These are phyloP conservation scores for Avena insularis DNA, from an alignment of 176 grass and related monocot species.

Conservation along the genomic window DNA sequence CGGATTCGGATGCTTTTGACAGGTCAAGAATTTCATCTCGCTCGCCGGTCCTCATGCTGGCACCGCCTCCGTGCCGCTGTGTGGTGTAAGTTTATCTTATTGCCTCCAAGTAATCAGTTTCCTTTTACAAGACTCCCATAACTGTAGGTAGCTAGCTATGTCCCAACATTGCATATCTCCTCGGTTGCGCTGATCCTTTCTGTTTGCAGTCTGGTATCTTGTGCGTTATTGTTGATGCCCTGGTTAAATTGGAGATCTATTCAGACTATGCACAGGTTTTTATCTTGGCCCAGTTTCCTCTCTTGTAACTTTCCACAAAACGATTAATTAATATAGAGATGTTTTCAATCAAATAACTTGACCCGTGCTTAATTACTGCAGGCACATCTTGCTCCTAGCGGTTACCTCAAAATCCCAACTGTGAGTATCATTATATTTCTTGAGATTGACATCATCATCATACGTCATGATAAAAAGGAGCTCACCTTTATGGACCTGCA, in stretches of 20 bases:
- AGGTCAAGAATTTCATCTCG: constrained; percentile 97
- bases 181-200: constrained; percentile 12
- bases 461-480: background rate
- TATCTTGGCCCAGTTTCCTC: constrained; percentile 15
- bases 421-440: constrained; percentile 58
- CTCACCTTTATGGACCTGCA: background rate
- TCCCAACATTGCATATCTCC: background rate
- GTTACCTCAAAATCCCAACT: constrained; percentile 96
- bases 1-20: background rate
- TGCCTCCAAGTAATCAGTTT: constrained; percentile 5
- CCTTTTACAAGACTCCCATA: no score
- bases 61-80: constrained; percentile 91
- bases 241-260: constrained; percentile 90
- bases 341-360: constrained; percentile 38
- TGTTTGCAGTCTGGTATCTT: constrained; percentile 62
- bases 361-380: constrained; percentile 54
- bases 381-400: constrained; percentile 87
- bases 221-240: constrained; percentile 72
- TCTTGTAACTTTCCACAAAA: background rate
- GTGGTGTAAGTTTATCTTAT: constrained; percentile 77
- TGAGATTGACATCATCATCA: background rate
- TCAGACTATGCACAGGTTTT: constrained; percentile 88
- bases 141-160: background rate
- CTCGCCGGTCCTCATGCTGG: constrained; percentile 93
- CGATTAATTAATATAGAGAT: background rate